Evolutionary conservation across 768 basidiomycete genomes (phyloP), one percentile per base, ranked within the genome.

Genomic region (Mycena alexandri): DNA sequence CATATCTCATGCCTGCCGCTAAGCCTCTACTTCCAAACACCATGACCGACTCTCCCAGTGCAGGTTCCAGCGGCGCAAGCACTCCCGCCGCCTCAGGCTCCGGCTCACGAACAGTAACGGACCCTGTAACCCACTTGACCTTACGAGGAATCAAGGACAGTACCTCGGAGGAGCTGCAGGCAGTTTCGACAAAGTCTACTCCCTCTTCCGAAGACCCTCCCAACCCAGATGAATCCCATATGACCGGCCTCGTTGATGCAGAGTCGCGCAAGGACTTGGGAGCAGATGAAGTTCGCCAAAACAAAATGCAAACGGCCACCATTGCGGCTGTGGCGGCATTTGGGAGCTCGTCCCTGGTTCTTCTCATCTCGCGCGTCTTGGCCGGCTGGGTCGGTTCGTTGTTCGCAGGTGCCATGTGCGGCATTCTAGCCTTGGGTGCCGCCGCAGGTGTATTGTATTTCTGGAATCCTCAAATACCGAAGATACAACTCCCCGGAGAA

Each of bases 61-160:
- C 59, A 36, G 36, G 14, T 14, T 48, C 46, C 44, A 55, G 51
- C 36, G 44, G 44, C n/a, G 44, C 12, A 22, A 43, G 53, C 44
- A 47, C 54, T n/a, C 55, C 63, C 10, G 41, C 54, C 13, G 24
- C 54, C 14, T 43, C 63, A 14, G 25, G 3, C 24, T 51, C 63
- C 14, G 19, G 3, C 34, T 60, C 58, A 17, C 46, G 48, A 13
- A 63, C 67, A 8, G 81, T 84, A 17, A 79, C 78, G 0, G 83
- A 84, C 66, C 83, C 83, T 19, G 74, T 84, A 44, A 84, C 83
- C 21, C 81, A 82, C 62, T 73, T 78, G 2, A 78, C 75, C 9
- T 61, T 82, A 7, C 69, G 71, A 13, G 29, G 29, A 29, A 76
- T 84, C 16, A 80, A 82, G 64, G 80, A 84, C 70, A 70, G 74